Percentiles rank a stretch among this genome's conserved stretches.
These are phyloP conservation scores for Fraxinus pennsylvanica DNA, from an alignment of 257 asterid genomes.

Conservation along the genomic window DNA sequence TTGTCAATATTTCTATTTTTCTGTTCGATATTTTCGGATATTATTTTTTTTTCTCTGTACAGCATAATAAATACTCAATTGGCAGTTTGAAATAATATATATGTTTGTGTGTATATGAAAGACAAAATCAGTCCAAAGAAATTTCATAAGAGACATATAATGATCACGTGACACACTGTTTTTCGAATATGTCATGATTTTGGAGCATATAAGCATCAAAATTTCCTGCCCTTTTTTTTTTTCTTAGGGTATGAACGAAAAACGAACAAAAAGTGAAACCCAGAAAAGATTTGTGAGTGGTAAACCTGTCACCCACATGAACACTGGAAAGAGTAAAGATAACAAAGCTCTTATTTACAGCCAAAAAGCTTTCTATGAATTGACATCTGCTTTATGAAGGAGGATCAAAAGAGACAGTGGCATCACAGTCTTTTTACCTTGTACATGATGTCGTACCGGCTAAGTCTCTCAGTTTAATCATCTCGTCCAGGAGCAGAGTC, in stretches of 20 bases:
- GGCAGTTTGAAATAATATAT: too few species aligned
- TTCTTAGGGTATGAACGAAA: neutral
- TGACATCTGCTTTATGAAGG: conserved; percentile 44
- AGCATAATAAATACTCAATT: too few species aligned
- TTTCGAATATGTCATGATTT: neutral
- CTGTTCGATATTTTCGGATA: too few species aligned
- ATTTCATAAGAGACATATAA: neutral
- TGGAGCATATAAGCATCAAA: too few species aligned
- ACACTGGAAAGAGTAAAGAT: conserved; percentile 34
- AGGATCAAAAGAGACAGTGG: conserved; percentile 38
- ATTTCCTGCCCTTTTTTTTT: neutral
- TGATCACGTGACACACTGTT: neutral
- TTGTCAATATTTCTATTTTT: too few species aligned
- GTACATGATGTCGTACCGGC: neutral
- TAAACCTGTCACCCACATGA: conserved; percentile 31
- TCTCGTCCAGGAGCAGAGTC: too few species aligned
- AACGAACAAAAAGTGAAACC: conserved; percentile 40
- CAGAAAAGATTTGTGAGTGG: conserved; percentile 26
- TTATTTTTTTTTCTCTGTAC: too few species aligned
- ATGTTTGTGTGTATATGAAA: conserved; percentile 15
- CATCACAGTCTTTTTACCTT: conserved; percentile 25
- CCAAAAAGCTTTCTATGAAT: conserved; percentile 32
- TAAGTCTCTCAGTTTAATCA: too few species aligned
- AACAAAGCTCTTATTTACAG: conserved; percentile 21
- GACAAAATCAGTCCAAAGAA: conserved; percentile 34